These are phyloP conservation scores for Ramaria sp. DNA, from an alignment of 768 basidiomycete genomes.

Conservation along the genomic window DNA sequence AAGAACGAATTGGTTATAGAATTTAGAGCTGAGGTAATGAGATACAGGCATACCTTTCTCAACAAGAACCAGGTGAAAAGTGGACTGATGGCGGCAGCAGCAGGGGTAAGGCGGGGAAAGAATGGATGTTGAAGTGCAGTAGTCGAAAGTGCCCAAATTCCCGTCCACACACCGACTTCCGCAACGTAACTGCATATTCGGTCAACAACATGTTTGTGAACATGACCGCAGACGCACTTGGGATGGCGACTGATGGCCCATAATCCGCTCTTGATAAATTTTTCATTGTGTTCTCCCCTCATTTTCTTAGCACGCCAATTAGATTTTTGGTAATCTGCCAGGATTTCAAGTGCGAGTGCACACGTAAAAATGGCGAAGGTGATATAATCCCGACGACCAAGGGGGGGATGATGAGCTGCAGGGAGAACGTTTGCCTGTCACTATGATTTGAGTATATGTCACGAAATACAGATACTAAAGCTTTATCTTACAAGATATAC, in stretches of 20 bases:
- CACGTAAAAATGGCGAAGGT: constrained; percentile 41
- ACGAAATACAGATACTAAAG: background rate
- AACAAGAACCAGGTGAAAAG: constrained; percentile 54
- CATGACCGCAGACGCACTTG: constrained; percentile 43
- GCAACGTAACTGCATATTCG: constrained; percentile 47
- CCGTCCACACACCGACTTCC: constrained; percentile 61
- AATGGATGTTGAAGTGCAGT: constrained; percentile 33
- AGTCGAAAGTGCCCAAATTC: constrained; percentile 50
- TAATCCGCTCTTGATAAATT: constrained; percentile 56
- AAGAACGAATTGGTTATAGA: background rate
- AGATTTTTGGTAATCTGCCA: constrained; percentile 57
- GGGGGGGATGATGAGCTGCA: constrained; percentile 33
- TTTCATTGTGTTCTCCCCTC: constrained; percentile 54
- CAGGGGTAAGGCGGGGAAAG: constrained; percentile 34
- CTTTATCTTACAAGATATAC: constrained; percentile 43
- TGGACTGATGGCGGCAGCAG: constrained; percentile 45
- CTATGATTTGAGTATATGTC: background rate
- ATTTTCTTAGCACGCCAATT: constrained; percentile 50
- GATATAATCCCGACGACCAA: constrained; percentile 46
- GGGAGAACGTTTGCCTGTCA: constrained; percentile 46
- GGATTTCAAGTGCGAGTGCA: constrained; percentile 50
- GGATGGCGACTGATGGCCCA: constrained; percentile 65
- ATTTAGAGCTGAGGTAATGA: background rate
- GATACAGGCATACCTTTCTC: constrained; percentile 30
- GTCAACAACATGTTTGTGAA: background rate